A percentile compares a stretch with the other conserved stretches of the same genome.
These are phyloP conservation scores for Zymoseptoria brevis DNA, from an alignment of 2,329 filamentous ascomycete species.

Conservation along the genomic window DNA sequence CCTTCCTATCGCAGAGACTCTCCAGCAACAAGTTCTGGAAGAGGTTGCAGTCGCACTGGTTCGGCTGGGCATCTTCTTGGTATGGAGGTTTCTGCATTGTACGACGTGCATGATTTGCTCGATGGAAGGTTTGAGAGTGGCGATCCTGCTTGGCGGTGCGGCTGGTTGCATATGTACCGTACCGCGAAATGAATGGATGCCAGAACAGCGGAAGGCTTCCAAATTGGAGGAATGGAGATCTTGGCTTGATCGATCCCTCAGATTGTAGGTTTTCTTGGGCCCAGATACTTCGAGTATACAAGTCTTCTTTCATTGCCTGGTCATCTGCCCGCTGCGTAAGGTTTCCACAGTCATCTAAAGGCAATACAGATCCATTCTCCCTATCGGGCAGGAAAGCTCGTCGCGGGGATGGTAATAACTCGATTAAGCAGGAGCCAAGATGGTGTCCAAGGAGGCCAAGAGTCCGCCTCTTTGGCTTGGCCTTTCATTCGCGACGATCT, in stretches of 20 bases:
- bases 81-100: neutral
- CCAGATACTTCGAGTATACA: no score
- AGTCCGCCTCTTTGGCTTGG: neutral
- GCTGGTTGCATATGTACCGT: neutral
- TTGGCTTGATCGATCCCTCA: neutral
- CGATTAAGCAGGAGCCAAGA: conserved; percentile 1
- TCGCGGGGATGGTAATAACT: neutral
- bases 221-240: neutral
- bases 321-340: neutral
- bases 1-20: conserved; percentile 10
- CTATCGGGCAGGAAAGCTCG: neutral
- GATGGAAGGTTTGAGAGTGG: neutral
- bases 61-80: neutral
- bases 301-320: no score
- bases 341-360: neutral
- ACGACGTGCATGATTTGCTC: neutral
- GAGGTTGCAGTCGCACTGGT: neutral
- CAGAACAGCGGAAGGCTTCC: neutral
- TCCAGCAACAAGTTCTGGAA: neutral
- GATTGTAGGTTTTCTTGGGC: no score
- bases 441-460: neutral
- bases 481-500: neutral
- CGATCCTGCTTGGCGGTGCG: neutral
- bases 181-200: neutral
- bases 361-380: neutral